Conservation (phyloP, 73 alveolate species). For the Symbiodinium pilosum region DNA sequence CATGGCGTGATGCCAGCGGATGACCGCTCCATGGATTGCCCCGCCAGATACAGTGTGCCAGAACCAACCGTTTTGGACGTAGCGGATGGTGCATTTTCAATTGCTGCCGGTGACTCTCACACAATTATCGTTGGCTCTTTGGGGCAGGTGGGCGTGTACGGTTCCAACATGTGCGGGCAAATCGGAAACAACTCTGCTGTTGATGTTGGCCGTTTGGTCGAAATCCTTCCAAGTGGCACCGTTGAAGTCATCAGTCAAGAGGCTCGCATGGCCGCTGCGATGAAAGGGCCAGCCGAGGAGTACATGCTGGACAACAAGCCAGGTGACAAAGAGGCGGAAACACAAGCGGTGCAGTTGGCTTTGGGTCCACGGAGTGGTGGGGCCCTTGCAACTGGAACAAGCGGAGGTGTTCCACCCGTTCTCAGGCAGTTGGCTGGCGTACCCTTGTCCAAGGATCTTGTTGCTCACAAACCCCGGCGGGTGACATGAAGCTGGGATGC, state of each 20-base stretch:
- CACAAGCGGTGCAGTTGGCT: conserved; percentile 1
- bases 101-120: conserved; percentile 58
- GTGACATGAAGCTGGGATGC: background rate
- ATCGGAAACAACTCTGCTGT: conserved; percentile 26
- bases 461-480: conserved; percentile 61
- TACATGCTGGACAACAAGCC: conserved; percentile 67
- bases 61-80: conserved; percentile 29
- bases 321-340: background rate
- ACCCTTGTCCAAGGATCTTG: conserved; percentile 25
- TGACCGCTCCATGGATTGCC: conserved; percentile 48
- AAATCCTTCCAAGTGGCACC: conserved; percentile 49
- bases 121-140: conserved; percentile 56
- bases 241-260: conserved; percentile 62
- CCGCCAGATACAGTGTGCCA: conserved; percentile 41
- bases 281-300: conserved; percentile 54
- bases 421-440: conserved; percentile 80
- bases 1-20: conserved; percentile 71
- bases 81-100: conserved; percentile 53
- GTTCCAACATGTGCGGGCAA: background rate
- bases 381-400: background rate
- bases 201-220: conserved; percentile 36
- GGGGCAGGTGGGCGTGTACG: conserved; percentile 19
- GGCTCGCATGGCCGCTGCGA: conserved; percentile 68
- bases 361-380: conserved; percentile 20
- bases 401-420: conserved; percentile 55